Conservation (phyloP, 345 rosid genomes). For the Kandelia obovata region DNA sequence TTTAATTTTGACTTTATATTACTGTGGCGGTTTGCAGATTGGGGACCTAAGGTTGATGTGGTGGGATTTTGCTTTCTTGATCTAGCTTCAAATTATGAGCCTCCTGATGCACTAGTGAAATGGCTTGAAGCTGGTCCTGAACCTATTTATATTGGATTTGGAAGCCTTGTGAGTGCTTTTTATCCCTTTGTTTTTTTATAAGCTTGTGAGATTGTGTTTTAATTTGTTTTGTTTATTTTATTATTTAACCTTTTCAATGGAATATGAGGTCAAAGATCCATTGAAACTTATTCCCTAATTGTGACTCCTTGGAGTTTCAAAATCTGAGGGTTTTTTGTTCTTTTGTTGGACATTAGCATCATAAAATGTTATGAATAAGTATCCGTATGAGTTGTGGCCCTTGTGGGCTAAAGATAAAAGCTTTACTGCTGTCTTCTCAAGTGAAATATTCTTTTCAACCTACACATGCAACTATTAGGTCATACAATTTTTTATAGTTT, state of each 20-base stretch:
- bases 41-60: conserved; percentile 96
- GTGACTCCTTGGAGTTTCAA: background rate
- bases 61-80: conserved; percentile 99
- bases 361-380: background rate
- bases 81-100: conserved; percentile 95
- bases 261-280: no score
- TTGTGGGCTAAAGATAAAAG: conserved; percentile 1
- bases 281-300: background rate
- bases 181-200: background rate
- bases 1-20: conserved; percentile 15
- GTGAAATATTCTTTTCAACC: no score
- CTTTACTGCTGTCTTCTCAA: no score
- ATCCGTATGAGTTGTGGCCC: background rate
- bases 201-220: background rate
- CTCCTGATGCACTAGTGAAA: conserved; percentile 75
- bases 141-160: conserved; percentile 97
- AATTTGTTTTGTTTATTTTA: background rate
- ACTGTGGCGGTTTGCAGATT: conserved; percentile 47
- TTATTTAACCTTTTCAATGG: no score
- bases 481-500: no score
- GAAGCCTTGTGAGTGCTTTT: conserved; percentile 83
- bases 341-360: background rate
- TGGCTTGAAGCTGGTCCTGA: conserved; percentile 91
- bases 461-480: no score
- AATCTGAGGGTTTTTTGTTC: background rate